Conservation (phyloP, 1,284 basidiomycete species). For the Wolfiporia cocos region DNA sequence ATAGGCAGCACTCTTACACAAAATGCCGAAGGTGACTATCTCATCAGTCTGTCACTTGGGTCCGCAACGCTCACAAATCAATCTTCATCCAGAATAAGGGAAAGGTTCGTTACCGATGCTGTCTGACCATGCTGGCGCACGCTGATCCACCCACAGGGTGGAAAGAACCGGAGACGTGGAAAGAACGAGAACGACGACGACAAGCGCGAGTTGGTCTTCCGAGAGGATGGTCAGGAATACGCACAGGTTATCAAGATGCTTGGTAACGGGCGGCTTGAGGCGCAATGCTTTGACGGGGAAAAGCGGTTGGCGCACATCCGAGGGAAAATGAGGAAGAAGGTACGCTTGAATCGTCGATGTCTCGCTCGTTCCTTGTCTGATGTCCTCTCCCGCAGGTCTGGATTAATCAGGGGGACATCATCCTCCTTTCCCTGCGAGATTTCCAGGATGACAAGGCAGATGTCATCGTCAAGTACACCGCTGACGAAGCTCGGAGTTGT, state of each 20-base stretch:
- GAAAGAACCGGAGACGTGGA: constrained; percentile 98
- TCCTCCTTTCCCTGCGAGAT: constrained; percentile 93
- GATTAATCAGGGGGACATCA: constrained; percentile 99
- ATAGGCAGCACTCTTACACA: constrained; percentile 18
- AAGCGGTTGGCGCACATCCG: constrained; percentile 97
- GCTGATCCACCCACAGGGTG: constrained; percentile 83
- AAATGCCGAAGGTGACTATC: constrained; percentile 51
- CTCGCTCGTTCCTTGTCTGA: not conserved
- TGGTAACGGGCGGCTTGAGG: constrained; percentile 96
- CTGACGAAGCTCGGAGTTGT: constrained; percentile 88
- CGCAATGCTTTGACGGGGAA: constrained; percentile 97
- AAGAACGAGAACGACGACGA: constrained; percentile 99
- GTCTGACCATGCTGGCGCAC: not conserved
- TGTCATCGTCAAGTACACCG: constrained; percentile 98
- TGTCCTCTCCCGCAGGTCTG: constrained; percentile 65
- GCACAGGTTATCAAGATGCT: constrained; percentile 99
- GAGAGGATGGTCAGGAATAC: constrained; percentile 99
- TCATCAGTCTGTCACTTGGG: no score
- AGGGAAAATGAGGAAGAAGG: constrained; percentile 99
- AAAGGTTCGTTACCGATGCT: constrained; percentile 46
- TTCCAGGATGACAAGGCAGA: constrained; percentile 99
- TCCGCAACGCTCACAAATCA: no score
- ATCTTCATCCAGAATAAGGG: constrained; percentile 61
- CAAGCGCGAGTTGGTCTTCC: constrained; percentile 98
- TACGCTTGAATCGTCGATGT: constrained; percentile 27